These are phyloP conservation scores for Daldinia bambusicola DNA, from an alignment of 495 filamentous ascomycete genomes.

Conservation along the genomic window DNA sequence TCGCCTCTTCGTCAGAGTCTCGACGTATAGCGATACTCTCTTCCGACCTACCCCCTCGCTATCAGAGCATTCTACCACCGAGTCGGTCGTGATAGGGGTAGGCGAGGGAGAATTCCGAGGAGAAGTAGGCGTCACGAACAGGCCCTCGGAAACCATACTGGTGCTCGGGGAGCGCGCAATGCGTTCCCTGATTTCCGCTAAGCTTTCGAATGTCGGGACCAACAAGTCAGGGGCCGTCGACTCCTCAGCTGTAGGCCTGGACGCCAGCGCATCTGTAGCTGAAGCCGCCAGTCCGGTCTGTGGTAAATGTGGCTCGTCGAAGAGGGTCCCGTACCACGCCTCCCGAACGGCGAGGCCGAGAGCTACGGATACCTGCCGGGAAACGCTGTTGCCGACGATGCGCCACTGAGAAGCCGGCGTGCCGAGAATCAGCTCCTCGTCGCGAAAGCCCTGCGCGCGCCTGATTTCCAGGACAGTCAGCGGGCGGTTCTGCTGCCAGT, in stretches of 20 bases:
- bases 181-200: neutral
- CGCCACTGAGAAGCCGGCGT: constrained; percentile 61
- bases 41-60: constrained; percentile 20
- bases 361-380: constrained; percentile 69
- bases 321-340: constrained; percentile 60
- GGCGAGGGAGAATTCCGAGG: neutral
- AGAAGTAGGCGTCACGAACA: neutral
- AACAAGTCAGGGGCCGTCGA: neutral
- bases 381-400: constrained; percentile 77
- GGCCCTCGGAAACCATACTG: constrained; percentile 1
- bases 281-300: constrained; percentile 18
- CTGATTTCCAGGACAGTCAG: constrained; percentile 70
- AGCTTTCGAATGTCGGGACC: neutral
- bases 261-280: neutral
- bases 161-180: neutral
- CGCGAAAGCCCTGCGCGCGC: constrained; percentile 72
- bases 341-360: constrained; percentile 69
- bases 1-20: constrained; percentile 22
- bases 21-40: constrained; percentile 15
- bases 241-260: neutral
- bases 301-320: constrained; percentile 34
- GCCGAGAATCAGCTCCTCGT: constrained; percentile 74
- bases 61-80: constrained; percentile 25
- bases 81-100: constrained; percentile 35
- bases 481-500: constrained; percentile 68